A percentile compares a stretch with the other conserved stretches of the same genome.
Conservation (phyloP, 768 basidiomycete genomes). For the Tulasnella sp. region DNA sequence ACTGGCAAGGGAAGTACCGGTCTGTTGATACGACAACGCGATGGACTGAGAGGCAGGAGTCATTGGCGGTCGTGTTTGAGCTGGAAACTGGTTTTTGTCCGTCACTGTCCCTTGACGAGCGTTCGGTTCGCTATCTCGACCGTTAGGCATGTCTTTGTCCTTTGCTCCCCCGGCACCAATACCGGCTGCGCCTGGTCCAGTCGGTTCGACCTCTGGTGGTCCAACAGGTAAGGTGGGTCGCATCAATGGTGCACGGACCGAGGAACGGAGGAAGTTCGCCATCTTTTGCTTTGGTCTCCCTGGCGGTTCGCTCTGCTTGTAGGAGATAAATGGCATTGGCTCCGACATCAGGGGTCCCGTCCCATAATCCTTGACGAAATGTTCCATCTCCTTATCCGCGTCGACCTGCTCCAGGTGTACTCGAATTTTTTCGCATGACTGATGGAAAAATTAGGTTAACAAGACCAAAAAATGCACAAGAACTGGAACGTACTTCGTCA, state of each 20-base stretch:
- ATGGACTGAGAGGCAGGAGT: neutral
- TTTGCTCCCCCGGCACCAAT: constrained; percentile 44
- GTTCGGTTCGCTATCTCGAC: neutral
- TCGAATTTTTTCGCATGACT: constrained; percentile 89
- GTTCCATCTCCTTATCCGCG: constrained; percentile 75
- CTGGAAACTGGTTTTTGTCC: neutral
- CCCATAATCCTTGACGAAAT: constrained; percentile 79
- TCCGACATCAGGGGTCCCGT: constrained; percentile 85
- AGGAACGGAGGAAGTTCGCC: constrained; percentile 40
- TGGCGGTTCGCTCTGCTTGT: constrained; percentile 50
- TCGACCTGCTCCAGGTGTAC: constrained; percentile 83
- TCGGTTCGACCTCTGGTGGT: constrained; percentile 32
- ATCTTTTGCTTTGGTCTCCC: constrained; percentile 42
- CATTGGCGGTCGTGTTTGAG: neutral
- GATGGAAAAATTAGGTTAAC: neutral
- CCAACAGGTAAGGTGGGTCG: constrained; percentile 24
- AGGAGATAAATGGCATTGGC: constrained; percentile 60
- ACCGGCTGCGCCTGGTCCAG: constrained; percentile 47
- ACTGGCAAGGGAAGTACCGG: neutral
- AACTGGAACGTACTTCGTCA: constrained; percentile 59
- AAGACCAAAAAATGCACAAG: neutral
- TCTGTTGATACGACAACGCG: neutral
- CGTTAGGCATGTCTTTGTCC: neutral
- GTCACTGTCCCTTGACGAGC: neutral
- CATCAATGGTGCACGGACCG: constrained; percentile 27